Evolutionary conservation across 495 filamentous ascomycete genomes (phyloP), one percentile per base, ranked within the genome.

Genomic region (Trichocladium uniseriatum): DNA sequence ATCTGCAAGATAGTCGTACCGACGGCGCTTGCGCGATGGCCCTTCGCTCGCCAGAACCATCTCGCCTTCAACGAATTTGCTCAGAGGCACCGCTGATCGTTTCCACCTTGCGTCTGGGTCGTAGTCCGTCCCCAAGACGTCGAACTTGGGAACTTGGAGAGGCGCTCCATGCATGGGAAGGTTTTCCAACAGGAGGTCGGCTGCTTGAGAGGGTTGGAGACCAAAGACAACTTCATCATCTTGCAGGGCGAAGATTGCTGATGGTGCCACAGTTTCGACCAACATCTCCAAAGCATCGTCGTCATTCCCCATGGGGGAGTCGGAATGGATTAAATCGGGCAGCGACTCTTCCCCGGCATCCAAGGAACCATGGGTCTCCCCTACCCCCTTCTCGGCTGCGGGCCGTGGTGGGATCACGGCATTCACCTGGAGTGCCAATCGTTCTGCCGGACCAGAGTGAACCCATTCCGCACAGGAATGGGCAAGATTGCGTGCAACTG

Each of bases 181-280:
- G 60, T 95, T 87, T 15, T 81, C 74, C n/a, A 96, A 63, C n/a
- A 97, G 69, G 43, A 87, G 86, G 53, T 91, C 86, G 0, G 84
- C 79, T 6, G 80, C 77, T 24, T 86, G 79, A 0, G 87, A 89
- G 53, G 80, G 80, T 43, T 85, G 77, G 15, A 95, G 71, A 3
- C 76, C 76, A 63, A 95, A 94, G 3, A 83, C 80, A 24, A 92
- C 81, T 57, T 94, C 87, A 47, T 94, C 84, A 24, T 83, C 81
- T 10, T 81, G 78, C 14, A 95, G 69, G 4, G 84, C 83, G 65
- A 95, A 95, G 5, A 96, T 83, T 6, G 81, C 82, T 18, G 89
- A 82, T 29, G 92, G 82, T 19, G 80, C 66, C 20, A 79, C 63
- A 5, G 69, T 70, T 42, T 75, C 67, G 9, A 69, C 45, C 43